Evolutionary conservation across 2,329 filamentous ascomycete genomes (phyloP), one percentile per base, ranked within the genome.

Genomic region (Monosporascus sp.): DNA sequence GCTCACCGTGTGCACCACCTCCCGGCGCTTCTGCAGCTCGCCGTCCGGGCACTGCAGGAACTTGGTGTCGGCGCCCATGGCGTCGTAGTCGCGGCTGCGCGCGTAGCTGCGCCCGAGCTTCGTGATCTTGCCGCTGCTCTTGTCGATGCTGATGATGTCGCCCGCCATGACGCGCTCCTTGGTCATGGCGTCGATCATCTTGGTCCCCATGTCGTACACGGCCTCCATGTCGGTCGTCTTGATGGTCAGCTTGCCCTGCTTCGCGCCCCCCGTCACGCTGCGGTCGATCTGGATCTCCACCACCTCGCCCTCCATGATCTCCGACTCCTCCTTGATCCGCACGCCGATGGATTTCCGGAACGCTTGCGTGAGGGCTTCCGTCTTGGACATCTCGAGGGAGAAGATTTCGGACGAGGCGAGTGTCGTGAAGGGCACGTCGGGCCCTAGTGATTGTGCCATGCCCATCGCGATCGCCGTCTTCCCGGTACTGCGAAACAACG

Each of bases 211-310:
- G 67, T 99, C 94, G 76, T 97, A 99, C 61, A 99, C 89, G 14
- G 94, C 96, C 74, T 99, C 94, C 94, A 99, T 99, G 72, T 99
- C 94, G 54, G 93, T 97, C 11, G 94, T 99, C 77, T 99, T 99
- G 77, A 99, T 96, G 20, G 94, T 99, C 60, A 99, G 86, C 75
- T 99, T 99, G 67, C 94, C 94, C 79, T 97, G 93, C 79, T 97
- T 99, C 67, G 94, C 95, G 62, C 89, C 90, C 48, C 94, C 94
- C 15, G 94, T 97, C 51, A 99, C 91, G 65, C 92, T 97, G 62
- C 94, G 85, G 72, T 99, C 94, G 59, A 97, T 97, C 74, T 97
- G 93, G 57, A 99, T 97, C 74, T 99, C 93, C 24, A 99, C 93
- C 1, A 99, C 94, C 72, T 99, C 94, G 64, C 94, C 94, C 77